Conservation (phyloP, 73 alveolate genomes). For the Symbiodinium pilosum region DNA sequence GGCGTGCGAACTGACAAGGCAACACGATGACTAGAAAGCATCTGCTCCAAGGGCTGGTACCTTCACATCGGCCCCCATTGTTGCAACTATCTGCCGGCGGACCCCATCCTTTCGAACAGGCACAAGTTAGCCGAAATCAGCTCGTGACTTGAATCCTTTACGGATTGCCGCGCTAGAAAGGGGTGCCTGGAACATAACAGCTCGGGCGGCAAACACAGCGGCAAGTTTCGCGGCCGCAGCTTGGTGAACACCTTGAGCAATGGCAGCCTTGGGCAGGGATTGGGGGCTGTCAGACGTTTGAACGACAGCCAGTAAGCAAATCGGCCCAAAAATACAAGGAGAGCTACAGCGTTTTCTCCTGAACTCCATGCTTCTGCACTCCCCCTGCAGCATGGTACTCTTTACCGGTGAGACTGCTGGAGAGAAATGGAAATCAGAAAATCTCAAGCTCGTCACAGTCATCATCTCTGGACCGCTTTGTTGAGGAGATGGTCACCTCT, state of each 20-base stretch:
- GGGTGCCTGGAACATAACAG: constrained; percentile 43
- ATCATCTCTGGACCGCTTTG: not conserved
- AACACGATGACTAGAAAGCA: too few relatives aligned
- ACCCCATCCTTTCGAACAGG: not conserved
- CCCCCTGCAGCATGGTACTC: not conserved
- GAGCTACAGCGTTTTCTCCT: not conserved
- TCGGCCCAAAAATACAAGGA: too few relatives aligned
- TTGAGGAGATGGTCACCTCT: not conserved
- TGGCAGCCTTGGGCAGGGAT: constrained; percentile 53
- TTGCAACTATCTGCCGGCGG: not conserved
- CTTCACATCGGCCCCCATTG: constrained; percentile 40
- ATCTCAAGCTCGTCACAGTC: not conserved
- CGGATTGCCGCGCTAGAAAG: too few relatives aligned
- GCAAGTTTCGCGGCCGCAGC: constrained; percentile 23
- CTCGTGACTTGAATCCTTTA: too few relatives aligned
- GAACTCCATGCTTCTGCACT: not conserved
- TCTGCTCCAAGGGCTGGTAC: too few relatives aligned
- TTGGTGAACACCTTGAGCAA: constrained; percentile 22
- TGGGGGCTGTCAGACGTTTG: too few relatives aligned
- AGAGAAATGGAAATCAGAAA: not conserved
- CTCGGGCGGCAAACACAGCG: constrained; percentile 23
- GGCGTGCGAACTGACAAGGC: too few relatives aligned
- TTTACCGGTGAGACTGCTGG: not conserved
- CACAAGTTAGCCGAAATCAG: too few relatives aligned
- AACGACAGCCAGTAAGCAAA: too few relatives aligned